A percentile compares a stretch with the other conserved stretches of the same genome.
phyloP scores from a whole-genome alignment of 1,284 basidiomycete species.

The Spongiforma sp. region DNA sequence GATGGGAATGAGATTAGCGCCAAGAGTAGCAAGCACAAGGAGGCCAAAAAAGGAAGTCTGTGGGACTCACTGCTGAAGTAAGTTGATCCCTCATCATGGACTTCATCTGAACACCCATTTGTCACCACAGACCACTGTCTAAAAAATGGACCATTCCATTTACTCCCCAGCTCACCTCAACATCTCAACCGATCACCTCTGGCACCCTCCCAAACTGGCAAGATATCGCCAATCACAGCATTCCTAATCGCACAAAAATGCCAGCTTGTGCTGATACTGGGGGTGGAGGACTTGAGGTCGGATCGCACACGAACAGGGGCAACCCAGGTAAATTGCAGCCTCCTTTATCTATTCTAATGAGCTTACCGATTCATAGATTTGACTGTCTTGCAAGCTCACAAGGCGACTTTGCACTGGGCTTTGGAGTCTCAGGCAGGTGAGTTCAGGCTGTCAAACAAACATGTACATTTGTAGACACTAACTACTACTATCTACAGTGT shows the following conservation, averaged over 20 bases:
- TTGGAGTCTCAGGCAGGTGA: too few relatives aligned
- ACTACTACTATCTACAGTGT: background rate
- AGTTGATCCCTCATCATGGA: background rate
- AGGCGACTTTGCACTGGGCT: too few relatives aligned
- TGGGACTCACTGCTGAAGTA: background rate
- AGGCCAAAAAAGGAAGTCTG: background rate
- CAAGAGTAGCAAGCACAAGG: background rate
- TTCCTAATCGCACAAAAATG: background rate
- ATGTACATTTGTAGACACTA: too few relatives aligned
- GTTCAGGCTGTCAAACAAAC: too few relatives aligned
- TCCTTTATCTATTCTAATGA: background rate
- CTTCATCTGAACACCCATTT: background rate
- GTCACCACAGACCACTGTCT: background rate
- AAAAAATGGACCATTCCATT: constrained; percentile 1
- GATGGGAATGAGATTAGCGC: background rate
- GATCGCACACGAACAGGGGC: background rate
- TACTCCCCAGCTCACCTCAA: background rate
- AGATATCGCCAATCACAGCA: background rate
- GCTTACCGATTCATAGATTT: background rate
- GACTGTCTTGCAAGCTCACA: background rate
- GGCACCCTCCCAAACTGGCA: background rate
- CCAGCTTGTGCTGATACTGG: background rate
- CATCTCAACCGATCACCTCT: background rate
- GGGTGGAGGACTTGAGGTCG: background rate
- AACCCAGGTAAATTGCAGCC: background rate